Evolutionary conservation across 2,329 filamentous ascomycete species (phyloP).

Genomic region (Orbilia brochopaga): DNA sequence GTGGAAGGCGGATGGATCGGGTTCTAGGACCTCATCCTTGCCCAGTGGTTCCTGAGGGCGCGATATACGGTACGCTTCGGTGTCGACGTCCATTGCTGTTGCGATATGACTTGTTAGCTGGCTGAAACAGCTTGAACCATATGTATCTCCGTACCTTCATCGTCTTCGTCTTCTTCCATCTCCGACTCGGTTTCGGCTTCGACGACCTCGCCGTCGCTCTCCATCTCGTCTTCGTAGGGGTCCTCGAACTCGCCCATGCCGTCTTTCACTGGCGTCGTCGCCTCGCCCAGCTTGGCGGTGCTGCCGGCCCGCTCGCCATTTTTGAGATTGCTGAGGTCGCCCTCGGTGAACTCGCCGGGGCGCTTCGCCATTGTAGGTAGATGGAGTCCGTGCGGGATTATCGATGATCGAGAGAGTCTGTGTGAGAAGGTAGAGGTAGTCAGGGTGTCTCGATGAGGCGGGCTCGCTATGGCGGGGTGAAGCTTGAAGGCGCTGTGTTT

Average conservation of each 20-base stretch:
- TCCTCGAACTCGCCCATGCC: constrained; percentile 70
- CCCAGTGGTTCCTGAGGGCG: constrained; percentile 77
- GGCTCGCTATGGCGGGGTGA: too few relatives aligned
- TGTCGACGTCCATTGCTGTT: constrained; percentile 90
- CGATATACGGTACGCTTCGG: constrained; percentile 93
- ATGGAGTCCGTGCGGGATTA: too few relatives aligned
- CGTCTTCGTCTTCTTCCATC: constrained; percentile 73
- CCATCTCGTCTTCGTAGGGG: constrained; percentile 68
- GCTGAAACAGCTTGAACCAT: background rate
- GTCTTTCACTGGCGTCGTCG: constrained; percentile 61
- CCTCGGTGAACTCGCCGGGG: constrained; percentile 44
- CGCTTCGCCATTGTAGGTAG: constrained; percentile 42
- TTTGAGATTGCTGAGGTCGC: constrained; percentile 50
- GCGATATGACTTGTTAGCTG: constrained; percentile 3
- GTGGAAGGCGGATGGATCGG: constrained; percentile 92
- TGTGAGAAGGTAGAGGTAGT: background rate
- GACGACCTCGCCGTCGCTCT: constrained; percentile 93
- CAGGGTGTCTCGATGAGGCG: too few relatives aligned
- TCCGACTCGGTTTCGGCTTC: constrained; percentile 63
- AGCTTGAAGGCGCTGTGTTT: background rate
- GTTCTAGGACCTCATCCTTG: constrained; percentile 85
- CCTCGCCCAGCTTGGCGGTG: constrained; percentile 46
- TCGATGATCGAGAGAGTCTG: background rate
- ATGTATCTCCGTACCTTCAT: constrained; percentile 18
- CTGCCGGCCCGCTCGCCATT: constrained; percentile 49